Evolutionary conservation across 1,139 yeast genomes (phyloP), one percentile per base, ranked within the genome.

Genomic region (Pichia inconspicua): DNA sequence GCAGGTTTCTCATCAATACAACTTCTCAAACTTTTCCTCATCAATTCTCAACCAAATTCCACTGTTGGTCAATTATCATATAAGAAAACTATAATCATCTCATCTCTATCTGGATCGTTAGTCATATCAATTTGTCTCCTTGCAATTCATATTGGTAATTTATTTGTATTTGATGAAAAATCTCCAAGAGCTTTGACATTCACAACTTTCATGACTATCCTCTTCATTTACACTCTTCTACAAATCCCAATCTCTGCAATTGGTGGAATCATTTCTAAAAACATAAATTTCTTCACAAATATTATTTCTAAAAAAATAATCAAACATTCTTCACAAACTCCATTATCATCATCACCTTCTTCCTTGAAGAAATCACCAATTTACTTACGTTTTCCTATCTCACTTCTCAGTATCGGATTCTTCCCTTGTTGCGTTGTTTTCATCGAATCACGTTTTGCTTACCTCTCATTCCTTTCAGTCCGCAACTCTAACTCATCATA

Each of bases 381-480:
- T 47, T 68, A 68, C 53, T 61, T 67, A 49, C 61, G 59, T 25
- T 55, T 62, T 40, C 50, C 50, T 12, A 53, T 53, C 30, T 57
- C 64, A 14, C 47, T 62, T 2, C 57, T 65, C n/a, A 46, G 77
- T 0, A 82, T 82, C 57, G 95, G 95, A 1, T 51, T 81, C 40
- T 72, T 84, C 44, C 95, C 96, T 25, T 87, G 86, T 62, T 80
- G 84, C 17, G 80, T 87, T n/a, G 82, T 85, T 15, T 83, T 83
- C 59, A 89, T 85, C 46, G 96, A 88, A 62, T 69, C 88, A 52
- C 69, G 82, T 51, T 84, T 81, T 63, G 77, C 87, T 36, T 82
- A 84, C 68, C 81, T 84, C 62, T 79, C 92, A 1, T 71, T 86
- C 15, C 86, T 95, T 92, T 69, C 83, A 50, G 89, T 84, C 58